Evolutionary conservation across 768 basidiomycete genomes (phyloP), one percentile per base, ranked within the genome.

Genomic region (Mrakia gelida): DNA sequence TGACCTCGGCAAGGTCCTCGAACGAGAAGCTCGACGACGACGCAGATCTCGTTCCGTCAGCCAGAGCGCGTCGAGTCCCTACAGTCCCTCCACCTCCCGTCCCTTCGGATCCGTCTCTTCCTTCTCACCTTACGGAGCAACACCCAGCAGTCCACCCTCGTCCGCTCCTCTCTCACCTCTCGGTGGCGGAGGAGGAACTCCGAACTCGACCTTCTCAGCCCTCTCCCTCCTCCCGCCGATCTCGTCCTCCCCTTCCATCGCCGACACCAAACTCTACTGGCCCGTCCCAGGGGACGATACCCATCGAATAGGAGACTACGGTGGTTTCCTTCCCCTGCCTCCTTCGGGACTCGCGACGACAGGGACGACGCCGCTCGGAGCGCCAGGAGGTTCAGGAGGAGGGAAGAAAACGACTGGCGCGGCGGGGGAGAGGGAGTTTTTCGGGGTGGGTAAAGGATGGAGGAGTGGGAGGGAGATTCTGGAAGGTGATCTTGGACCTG

Each of bases 261-360:
- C 38, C 18, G 67, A 70, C 23, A 70, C 67, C 38, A 70, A 70
- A 8, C 34, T 84, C 0, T 92, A 90, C 82, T 92, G 89, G 81
- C 88, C 90, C 2, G 88, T 94, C 0, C 88, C 91, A 7, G 82
- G 83, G 5, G 91, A 94, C 81, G 89, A 90, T 3, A 93, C 92
- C 0, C 82, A 88, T 77, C 90, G 92, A 34, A 87, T 94, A 68
- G 94, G 93, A 3, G 92, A 92, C 79, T 89, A 87, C 78, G 88
- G 83, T 80, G 81, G 76, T 34, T 80, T 68, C 45, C 52, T 70
- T 21, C 82, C 56, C 30, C 74, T 43, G 45, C 63, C 73, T 26
- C 23, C 38, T 38, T 41, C 67, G 13, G 67, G 67, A 10, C 67
- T 70, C 38, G 67, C 67, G 1, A 70, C 13, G 34, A 41, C 67